These are phyloP conservation scores for Simplicillium aogashimaense DNA, from an alignment of 2,329 filamentous ascomycete species.

Conservation along the genomic window DNA sequence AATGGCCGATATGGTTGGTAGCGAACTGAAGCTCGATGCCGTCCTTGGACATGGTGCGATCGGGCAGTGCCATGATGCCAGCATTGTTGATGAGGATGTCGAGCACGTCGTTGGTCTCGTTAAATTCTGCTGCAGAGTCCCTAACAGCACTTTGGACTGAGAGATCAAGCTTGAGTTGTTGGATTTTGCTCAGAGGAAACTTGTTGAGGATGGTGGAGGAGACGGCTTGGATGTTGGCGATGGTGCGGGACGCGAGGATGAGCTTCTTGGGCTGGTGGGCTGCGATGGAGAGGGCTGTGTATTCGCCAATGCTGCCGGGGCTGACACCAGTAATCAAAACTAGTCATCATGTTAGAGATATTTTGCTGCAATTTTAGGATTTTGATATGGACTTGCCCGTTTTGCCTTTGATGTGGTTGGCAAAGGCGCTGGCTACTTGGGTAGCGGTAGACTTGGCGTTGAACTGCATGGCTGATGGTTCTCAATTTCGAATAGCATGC, in stretches of 20 bases:
- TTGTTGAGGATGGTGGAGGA: background rate
- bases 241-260: conserved; percentile 3
- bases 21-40: conserved; percentile 15
- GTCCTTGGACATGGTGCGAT: conserved; percentile 9
- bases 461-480: no score
- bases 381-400: no score
- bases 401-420: no score
- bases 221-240: conserved; percentile 3
- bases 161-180: no score
- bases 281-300: conserved; percentile 2
- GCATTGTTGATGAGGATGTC: conserved; percentile 34
- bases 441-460: no score
- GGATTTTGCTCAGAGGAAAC: no score
- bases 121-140: no score
- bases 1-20: conserved; percentile 16
- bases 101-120: conserved; percentile 8
- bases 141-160: no score
- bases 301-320: conserved; percentile 5
- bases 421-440: no score
- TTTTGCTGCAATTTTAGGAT: no score
- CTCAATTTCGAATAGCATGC: no score
- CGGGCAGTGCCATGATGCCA: conserved; percentile 25
- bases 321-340: conserved; percentile 6
- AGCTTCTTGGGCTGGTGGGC: conserved; percentile 1
- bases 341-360: background rate